phyloP scores from a whole-genome alignment of 345 rosid species.

The Syzygium oleosum region DNA sequence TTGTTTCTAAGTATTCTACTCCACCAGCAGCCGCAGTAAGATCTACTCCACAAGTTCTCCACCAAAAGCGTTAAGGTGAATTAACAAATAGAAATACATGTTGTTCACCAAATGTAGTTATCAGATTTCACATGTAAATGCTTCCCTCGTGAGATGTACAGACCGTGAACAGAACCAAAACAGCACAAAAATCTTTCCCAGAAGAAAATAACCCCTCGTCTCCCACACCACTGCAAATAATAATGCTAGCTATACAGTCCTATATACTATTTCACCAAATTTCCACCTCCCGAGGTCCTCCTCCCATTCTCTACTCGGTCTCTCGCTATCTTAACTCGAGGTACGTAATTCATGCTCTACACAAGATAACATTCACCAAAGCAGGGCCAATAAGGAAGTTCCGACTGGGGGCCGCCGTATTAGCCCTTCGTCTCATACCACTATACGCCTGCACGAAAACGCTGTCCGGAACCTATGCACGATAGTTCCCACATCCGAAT shows the following conservation, averaged over 20 bases:
- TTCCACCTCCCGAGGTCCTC: not conserved
- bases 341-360: not conserved
- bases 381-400: no score
- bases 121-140: not conserved
- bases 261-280: not conserved
- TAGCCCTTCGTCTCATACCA: no score
- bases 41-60: not conserved
- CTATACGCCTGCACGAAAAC: not conserved
- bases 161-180: not conserved
- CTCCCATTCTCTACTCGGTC: not conserved
- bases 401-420: no score
- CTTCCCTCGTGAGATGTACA: not conserved
- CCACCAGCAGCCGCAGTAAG: not conserved
- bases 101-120: not conserved
- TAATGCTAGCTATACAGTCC: not conserved
- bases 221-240: not conserved
- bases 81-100: not conserved
- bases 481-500: not conserved
- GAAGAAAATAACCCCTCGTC: not conserved
- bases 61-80: not conserved
- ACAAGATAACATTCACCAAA: no score
- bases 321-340: not conserved
- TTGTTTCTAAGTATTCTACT: not conserved
- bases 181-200: not conserved
- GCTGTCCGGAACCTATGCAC: not conserved